A percentile compares a stretch with the other conserved stretches of the same genome.
Conservation (phyloP, 2,329 filamentous ascomycete species). For the Hypoxylon sp. region DNA sequence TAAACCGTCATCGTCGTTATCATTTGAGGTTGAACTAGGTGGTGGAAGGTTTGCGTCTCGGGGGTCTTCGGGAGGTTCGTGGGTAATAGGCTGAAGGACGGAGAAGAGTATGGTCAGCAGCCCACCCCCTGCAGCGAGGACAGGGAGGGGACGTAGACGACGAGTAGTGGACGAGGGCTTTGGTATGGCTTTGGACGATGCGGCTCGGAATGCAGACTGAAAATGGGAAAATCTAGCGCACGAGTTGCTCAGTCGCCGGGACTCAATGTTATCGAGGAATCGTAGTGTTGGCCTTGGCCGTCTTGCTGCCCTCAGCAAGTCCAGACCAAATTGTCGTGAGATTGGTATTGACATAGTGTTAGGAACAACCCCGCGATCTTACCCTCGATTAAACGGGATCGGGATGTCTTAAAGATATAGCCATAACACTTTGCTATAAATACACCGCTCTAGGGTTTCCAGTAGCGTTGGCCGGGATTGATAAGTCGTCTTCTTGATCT, state of each 20-base stretch:
- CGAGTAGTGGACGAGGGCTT: conserved; percentile 24
- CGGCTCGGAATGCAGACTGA: conserved; percentile 37
- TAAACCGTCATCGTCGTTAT: conserved; percentile 59
- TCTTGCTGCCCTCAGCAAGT: conserved; percentile 38
- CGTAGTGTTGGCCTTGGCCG: conserved; percentile 36
- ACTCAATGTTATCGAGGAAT: conserved; percentile 31
- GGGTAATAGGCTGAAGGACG: conserved; percentile 47
- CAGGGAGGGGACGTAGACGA: conserved; percentile 44
- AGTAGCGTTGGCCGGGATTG: conserved; percentile 1
- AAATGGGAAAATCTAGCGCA: conserved; percentile 36
- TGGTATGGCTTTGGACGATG: conserved; percentile 27
- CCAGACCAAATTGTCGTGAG: conserved; percentile 34
- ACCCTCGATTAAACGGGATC: conserved; percentile 16
- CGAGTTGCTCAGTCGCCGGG: conserved; percentile 22
- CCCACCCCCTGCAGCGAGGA: conserved; percentile 51
- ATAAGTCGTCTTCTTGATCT: conserved; percentile 9
- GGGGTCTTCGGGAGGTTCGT: conserved; percentile 39
- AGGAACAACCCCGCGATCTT: background rate
- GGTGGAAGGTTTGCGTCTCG: conserved; percentile 22
- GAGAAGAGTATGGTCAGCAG: conserved; percentile 50
- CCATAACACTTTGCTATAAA: conserved; percentile 38
- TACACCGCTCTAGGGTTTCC: background rate
- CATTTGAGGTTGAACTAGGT: conserved; percentile 37
- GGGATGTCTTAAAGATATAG: conserved; percentile 5
- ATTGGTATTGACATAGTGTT: conserved; percentile 43